Evolutionary conservation across 805 yeast genomes (phyloP), one percentile per base, ranked within the genome.

Genomic region (Saccharomycopsis lassenensis): DNA sequence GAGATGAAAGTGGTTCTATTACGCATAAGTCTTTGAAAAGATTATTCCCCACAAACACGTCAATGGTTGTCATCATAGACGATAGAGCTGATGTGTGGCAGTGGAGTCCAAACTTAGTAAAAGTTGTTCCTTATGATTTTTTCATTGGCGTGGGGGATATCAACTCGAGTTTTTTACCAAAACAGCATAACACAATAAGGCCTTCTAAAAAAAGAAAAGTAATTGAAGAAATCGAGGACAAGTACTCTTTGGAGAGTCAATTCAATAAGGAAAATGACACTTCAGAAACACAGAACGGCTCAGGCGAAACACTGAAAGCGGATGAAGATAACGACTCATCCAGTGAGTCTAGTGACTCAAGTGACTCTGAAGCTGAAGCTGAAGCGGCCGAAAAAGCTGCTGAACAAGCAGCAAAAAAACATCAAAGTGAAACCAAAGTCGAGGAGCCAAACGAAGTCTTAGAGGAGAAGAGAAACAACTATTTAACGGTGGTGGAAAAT

Each of bases 81-180:
- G 98, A 91, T 56, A 71, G 98, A 54, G 98, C 96, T 2, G 98
- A 91, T 56, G 98, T 91, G 15, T 91, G 98, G 98, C 83, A 82
- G 51, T 91, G 98, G 98, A 82, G 85, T 47, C 76, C 80, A 8
- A 87, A 91, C 52, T 61, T 91, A 48, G 74, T 91, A 40, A 84
- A 89, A 57, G 97, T 89, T 4, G 80, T 86, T 2, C 98, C 98
- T 0, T 91, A 85, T 55, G 94, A 84, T 54, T 91, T 91, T 50
- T 91, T 91, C 50, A 94, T 87, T 24, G 97, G 97, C 7, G 85
- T 89, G 39, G 98, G 98, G 20, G 98, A 91, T 61, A 91, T 91
- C 51, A 91, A 91, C 51, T 84, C 95, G 15, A 78, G 85, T 46
- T 86, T 86, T 52, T 61, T 91, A 38, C 97, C 98, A 0, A 77